Percentiles rank a stretch among this genome's conserved stretches.
phyloP scores from a whole-genome alignment of 2,329 filamentous ascomycete genomes.

The Sarocladiaceae sp. region DNA sequence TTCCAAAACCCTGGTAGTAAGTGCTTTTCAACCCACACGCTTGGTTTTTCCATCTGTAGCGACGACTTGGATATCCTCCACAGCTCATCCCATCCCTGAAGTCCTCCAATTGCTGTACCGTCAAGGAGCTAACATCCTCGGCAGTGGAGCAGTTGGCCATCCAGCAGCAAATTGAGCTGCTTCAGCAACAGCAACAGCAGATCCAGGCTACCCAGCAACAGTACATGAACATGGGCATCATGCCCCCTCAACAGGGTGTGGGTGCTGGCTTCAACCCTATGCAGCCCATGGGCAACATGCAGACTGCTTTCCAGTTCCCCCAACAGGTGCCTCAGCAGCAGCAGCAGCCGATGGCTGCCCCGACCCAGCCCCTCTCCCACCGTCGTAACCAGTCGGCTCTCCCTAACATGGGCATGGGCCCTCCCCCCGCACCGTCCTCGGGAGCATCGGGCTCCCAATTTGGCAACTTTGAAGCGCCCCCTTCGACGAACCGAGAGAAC shows the following conservation, averaged over 20 bases:
- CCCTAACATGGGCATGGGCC: constrained; percentile 85
- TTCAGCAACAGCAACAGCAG: constrained; percentile 97
- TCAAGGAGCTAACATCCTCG: constrained; percentile 11
- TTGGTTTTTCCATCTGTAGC: constrained; percentile 8
- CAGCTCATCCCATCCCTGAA: not conserved
- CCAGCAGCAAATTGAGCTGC: constrained; percentile 94
- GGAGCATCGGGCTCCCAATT: constrained; percentile 75
- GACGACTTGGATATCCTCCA: too few relatives aligned
- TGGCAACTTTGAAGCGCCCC: constrained; percentile 67
- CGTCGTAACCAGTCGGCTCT: constrained; percentile 97
- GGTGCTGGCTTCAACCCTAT: constrained; percentile 71
- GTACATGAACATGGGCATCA: constrained; percentile 95
- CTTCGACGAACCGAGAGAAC: constrained; percentile 24
- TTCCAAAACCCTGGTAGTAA: constrained; percentile 60
- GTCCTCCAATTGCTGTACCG: constrained; percentile 2
- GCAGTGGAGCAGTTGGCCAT: constrained; percentile 95
- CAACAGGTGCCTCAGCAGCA: constrained; percentile 69
- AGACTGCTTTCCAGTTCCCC: constrained; percentile 81
- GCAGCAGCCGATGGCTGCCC: constrained; percentile 61
- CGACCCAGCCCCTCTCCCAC: constrained; percentile 76
- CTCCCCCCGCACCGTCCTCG: constrained; percentile 84
- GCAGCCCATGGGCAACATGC: constrained; percentile 73
- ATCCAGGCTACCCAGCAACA: constrained; percentile 95
- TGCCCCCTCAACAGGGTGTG: constrained; percentile 73
- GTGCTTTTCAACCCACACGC: constrained; percentile 26